Evolutionary conservation across 148 eudicot genomes (phyloP).

Genomic region (Oxyria digyna): DNA sequence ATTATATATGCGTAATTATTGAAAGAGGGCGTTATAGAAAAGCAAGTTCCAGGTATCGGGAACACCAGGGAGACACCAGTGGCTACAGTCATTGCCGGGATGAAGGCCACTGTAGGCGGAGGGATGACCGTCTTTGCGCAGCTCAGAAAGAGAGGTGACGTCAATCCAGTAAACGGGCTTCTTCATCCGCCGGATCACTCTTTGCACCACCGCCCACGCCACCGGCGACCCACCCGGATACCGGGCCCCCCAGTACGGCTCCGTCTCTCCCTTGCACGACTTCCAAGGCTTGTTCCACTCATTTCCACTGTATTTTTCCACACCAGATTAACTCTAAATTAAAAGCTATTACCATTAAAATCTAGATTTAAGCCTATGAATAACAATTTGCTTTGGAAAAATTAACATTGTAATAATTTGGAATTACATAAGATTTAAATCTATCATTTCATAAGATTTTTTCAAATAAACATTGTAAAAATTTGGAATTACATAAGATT

Average conservation of each 20-base stretch:
- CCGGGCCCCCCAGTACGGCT: constrained; percentile 27
- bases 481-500: too few species aligned
- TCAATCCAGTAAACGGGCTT: constrained; percentile 33
- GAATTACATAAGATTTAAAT: too few species aligned
- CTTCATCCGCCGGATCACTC: constrained; percentile 25
- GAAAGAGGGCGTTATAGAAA: constrained; percentile 17
- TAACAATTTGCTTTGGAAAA: too few species aligned
- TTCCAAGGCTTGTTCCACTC: constrained; percentile 39
- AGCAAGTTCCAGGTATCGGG: constrained; percentile 65
- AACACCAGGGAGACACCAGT: constrained; percentile 60
- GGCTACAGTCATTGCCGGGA: constrained; percentile 44
- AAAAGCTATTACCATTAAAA: too few species aligned
- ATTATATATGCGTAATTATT: not conserved
- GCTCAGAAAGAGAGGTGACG: constrained; percentile 36
- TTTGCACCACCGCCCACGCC: constrained; percentile 27
- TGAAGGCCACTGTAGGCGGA: constrained; percentile 20
- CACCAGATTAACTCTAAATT: too few species aligned
- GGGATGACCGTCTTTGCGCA: constrained; percentile 59
- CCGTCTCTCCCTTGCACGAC: constrained; percentile 25
- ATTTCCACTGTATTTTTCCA: constrained; percentile 29
- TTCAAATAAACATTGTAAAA: too few species aligned
- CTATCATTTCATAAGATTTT: too few species aligned
- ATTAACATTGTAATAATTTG: too few species aligned
- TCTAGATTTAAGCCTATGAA: too few species aligned
- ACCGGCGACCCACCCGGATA: constrained; percentile 17